Conservation (phyloP, 2,329 filamentous ascomycete genomes). For the Aspergillus floridensis region DNA sequence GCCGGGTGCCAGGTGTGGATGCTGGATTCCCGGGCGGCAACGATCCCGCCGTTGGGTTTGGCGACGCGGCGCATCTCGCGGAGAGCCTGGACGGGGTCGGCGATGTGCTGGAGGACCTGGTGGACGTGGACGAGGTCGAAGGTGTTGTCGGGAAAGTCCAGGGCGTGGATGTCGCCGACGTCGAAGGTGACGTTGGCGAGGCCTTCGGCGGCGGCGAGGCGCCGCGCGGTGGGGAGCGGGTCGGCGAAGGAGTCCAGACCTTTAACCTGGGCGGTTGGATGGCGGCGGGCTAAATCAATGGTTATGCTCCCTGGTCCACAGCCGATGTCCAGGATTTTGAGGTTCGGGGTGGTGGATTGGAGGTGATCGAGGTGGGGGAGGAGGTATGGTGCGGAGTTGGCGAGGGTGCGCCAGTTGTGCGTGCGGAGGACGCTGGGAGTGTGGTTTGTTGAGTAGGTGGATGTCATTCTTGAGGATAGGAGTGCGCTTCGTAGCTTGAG, state of each 20-base stretch:
- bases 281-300: constrained; percentile 37
- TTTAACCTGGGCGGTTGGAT: constrained; percentile 38
- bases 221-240: constrained; percentile 35
- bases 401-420: constrained; percentile 35
- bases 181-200: constrained; percentile 37
- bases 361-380: constrained; percentile 38
- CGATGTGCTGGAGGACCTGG: constrained; percentile 58
- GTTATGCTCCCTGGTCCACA: constrained; percentile 48
- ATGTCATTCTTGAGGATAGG: constrained; percentile 9
- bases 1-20: constrained; percentile 34
- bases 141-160: constrained; percentile 41
- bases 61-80: constrained; percentile 56
- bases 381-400: constrained; percentile 41
- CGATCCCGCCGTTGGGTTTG: constrained; percentile 54
- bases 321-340: constrained; percentile 45
- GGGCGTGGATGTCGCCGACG: constrained; percentile 42
- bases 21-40: constrained; percentile 49
- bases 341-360: constrained; percentile 33
- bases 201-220: constrained; percentile 26
- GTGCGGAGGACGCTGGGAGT: constrained; percentile 35
- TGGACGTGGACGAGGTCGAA: constrained; percentile 62
- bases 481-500: neutral
- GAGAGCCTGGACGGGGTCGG: constrained; percentile 50
- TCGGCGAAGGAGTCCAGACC: constrained; percentile 37
- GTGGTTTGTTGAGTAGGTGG: constrained; percentile 41